Evolutionary conservation across 441 rosid species (phyloP), one percentile per base, ranked within the genome.

Genomic region (Sinapis alba): DNA sequence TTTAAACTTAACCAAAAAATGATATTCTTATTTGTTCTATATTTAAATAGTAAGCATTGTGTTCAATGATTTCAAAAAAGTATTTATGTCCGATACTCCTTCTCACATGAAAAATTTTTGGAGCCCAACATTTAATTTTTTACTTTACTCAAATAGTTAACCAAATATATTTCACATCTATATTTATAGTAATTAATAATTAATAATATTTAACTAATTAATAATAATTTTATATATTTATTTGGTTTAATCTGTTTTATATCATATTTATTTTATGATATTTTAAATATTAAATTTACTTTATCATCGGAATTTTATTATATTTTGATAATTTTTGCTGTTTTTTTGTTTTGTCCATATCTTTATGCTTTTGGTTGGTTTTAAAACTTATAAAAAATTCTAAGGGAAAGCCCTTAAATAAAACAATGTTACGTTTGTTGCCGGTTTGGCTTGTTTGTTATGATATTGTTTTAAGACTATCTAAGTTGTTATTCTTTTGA

Each of bases 341-440:
- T 3, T 34, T 34, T 34, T 34, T 34, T n/a, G 2, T 9, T 34
- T 34, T 34, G 11, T 34, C 12, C 41, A 34, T 34, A 34, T 34
- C 12, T 34, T 7, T 34, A 34, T 68, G 2, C 10, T 19, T 18
- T 50, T 67, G 32, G 43, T 50, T 67, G 6, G 26, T 32, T 66
- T 2, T 2, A 6, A 18, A 72, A 19, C 21, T 54, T 19, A 1
- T 56, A 47, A 50, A 34, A 60, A 50, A 47, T 12, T 50, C 32
- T 13, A 50, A 68, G 73, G 73, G 27, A 13, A 36, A 61, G 58
- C 7, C 74, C 79, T 61, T 68, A 61, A 7, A 61, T 61, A 24
- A 24, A 62, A 75, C 63, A 50, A 45, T 74, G 6, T 45, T 57
- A 13, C 65, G 32, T 19, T 36, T 47, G 45, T 45, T 58, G 68